These are phyloP conservation scores for Trametes pubescens DNA, from an alignment of 1,284 basidiomycete species.

Conservation along the genomic window DNA sequence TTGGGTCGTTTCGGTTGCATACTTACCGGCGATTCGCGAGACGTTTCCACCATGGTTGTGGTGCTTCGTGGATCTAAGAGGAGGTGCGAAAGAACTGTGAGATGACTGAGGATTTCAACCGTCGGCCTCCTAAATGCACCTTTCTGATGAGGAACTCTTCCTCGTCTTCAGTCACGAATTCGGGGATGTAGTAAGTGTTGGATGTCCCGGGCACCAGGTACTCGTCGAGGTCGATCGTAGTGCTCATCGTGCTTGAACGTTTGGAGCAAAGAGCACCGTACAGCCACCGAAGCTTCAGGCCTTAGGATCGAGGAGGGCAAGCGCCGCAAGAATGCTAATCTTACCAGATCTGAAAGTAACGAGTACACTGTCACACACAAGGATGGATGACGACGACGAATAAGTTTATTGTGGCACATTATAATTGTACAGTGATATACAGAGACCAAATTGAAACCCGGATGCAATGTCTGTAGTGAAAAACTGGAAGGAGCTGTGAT, in stretches of 20 bases:
- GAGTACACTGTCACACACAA: background rate
- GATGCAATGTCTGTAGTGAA: background rate
- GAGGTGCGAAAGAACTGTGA: background rate
- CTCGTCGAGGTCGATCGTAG: slow-evolving; percentile 31
- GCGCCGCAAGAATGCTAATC: background rate
- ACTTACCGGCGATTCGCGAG: slow-evolving; percentile 79
- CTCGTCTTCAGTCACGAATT: slow-evolving; percentile 84
- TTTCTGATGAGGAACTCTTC: slow-evolving; percentile 82
- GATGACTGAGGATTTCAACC: background rate
- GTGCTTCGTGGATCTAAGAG: slow-evolving; percentile 73
- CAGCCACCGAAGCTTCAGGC: slow-evolving; percentile 22
- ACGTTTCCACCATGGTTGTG: slow-evolving; percentile 88
- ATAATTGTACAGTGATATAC: slow-evolving; percentile 6
- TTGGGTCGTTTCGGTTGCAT: slow-evolving; percentile 6
- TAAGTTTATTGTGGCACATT: slow-evolving; percentile 2
- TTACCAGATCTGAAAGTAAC: too few species aligned
- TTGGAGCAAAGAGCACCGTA: slow-evolving; percentile 4
- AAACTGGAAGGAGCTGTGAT: background rate
- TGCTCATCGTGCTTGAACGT: slow-evolving; percentile 6
- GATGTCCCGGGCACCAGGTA: slow-evolving; percentile 50
- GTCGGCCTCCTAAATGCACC: slow-evolving; percentile 47
- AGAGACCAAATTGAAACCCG: background rate
- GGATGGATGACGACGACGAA: background rate
- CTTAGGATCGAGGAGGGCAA: background rate
- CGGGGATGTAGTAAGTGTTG: slow-evolving; percentile 73